Percentiles rank a stretch among this genome's conserved stretches.
Evolutionary conservation across 164 flowering plant genomes (phyloP).

Genomic region (Chimonanthus salicifolius): DNA sequence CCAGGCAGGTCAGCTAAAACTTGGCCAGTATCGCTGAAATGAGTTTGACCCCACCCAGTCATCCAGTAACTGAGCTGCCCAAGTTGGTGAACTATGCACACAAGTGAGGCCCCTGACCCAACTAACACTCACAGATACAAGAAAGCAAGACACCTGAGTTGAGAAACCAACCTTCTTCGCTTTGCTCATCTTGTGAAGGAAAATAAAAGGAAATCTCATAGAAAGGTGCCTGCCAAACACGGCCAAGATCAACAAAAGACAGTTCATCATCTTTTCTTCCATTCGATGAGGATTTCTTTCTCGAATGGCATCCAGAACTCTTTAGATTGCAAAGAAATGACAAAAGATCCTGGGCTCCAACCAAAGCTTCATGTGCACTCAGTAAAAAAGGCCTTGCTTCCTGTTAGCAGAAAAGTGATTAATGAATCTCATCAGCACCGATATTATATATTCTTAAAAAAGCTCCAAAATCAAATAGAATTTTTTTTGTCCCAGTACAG

Average conservation of each 20-base stretch:
- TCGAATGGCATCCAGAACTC: constrained; percentile 17
- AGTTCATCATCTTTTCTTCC: constrained; percentile 14
- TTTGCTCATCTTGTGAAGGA: constrained; percentile 4
- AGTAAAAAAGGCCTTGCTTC: constrained; percentile 52
- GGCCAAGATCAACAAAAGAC: constrained; percentile 61
- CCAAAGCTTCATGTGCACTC: constrained; percentile 59
- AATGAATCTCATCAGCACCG: background rate
- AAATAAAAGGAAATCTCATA: constrained; percentile 56
- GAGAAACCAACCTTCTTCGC: constrained; percentile 35
- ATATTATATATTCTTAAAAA: too few species aligned
- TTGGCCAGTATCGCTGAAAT: background rate
- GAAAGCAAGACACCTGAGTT: background rate
- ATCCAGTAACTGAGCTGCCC: background rate
- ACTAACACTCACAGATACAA: too few species aligned
- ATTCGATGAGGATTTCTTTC: background rate
- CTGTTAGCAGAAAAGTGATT: constrained; percentile 24
- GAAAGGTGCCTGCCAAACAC: constrained; percentile 79
- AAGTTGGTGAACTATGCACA: too few species aligned
- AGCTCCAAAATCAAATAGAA: too few species aligned
- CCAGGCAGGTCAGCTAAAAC: background rate
- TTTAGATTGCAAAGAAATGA: constrained; percentile 34
- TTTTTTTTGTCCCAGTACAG: too few species aligned
- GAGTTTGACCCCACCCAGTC: background rate
- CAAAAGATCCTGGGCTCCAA: constrained; percentile 39
- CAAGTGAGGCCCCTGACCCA: too few species aligned